A percentile compares a stretch with the other conserved stretches of the same genome.
Evolutionary conservation across 2,329 filamentous ascomycete genomes (phyloP).

Genomic region (Hypoxylon sp.): DNA sequence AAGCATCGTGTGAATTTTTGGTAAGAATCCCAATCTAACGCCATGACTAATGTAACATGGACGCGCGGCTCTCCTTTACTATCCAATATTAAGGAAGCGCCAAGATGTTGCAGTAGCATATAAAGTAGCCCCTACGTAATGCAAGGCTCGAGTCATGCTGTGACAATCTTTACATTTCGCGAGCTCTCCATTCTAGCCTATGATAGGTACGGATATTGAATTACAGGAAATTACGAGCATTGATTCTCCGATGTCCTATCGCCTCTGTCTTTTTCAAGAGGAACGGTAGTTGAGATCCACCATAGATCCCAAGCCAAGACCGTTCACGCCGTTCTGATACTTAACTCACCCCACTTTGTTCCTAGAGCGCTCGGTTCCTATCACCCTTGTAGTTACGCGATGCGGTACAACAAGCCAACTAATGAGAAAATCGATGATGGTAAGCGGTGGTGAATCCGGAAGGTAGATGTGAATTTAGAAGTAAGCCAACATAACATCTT

Average conservation of each 20-base stretch:
- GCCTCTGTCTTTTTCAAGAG: constrained; percentile 8
- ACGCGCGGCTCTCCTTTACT: constrained; percentile 41
- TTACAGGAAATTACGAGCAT: constrained; percentile 9
- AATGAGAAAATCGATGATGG: constrained; percentile 33
- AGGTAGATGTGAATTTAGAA: constrained; percentile 21
- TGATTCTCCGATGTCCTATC: constrained; percentile 18
- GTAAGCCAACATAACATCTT: constrained; percentile 13
- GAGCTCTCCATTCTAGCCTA: constrained; percentile 10
- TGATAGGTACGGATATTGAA: constrained; percentile 32
- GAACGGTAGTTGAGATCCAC: constrained; percentile 38
- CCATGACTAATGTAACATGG: constrained; percentile 39
- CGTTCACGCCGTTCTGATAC: constrained; percentile 26
- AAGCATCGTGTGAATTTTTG: constrained; percentile 21
- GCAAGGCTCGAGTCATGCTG: constrained; percentile 27
- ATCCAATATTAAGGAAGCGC: constrained; percentile 32
- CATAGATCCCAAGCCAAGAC: constrained; percentile 31
- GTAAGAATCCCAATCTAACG: constrained; percentile 26
- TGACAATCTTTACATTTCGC: constrained; percentile 18
- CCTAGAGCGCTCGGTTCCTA: no score
- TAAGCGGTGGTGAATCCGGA: constrained; percentile 39
- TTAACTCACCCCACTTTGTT: constrained; percentile 17
- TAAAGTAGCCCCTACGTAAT: constrained; percentile 26
- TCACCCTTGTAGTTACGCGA: constrained; percentile 22
- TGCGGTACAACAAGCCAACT: constrained; percentile 13
- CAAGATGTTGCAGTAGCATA: constrained; percentile 40